phyloP scores from a whole-genome alignment of 805 yeast genomes.

The Yarrowia osloensis region DNA sequence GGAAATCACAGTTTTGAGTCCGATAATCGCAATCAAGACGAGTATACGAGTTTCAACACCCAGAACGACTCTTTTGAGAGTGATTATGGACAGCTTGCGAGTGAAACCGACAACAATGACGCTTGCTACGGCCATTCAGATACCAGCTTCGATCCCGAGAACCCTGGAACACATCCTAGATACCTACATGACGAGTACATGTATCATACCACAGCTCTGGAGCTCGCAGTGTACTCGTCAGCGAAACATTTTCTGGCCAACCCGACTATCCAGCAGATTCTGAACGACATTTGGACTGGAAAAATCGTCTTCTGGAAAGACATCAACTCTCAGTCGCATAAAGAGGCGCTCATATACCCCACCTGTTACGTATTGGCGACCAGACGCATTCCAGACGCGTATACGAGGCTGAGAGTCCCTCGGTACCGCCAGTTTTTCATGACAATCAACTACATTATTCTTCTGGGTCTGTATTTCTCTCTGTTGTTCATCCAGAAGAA shows the following conservation, averaged over 20 bases:
- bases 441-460: constrained; percentile 7
- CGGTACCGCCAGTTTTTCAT: not conserved
- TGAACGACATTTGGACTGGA: constrained; percentile 41
- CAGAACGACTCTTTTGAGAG: not conserved
- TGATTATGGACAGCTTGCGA: not conserved
- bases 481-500: constrained; percentile 4
- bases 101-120: not conserved
- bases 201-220: not conserved
- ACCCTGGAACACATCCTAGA: not conserved
- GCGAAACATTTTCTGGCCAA: constrained; percentile 40
- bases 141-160: not conserved
- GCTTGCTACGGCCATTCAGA: not conserved
- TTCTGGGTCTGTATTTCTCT: not conserved
- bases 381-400: constrained; percentile 2
- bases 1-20: not conserved
- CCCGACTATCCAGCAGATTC: constrained; percentile 38
- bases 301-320: constrained; percentile 43
- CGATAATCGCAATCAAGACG: not conserved
- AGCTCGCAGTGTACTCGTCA: constrained; percentile 3
- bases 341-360: constrained; percentile 35
- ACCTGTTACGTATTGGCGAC: not conserved
- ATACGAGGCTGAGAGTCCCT: constrained; percentile 4
- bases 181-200: not conserved
- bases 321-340: constrained; percentile 37
- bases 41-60: not conserved